Evolutionary conservation across 2,329 filamentous ascomycete genomes (phyloP), one percentile per base, ranked within the genome.

Genomic region (Didymella keratinophila): DNA sequence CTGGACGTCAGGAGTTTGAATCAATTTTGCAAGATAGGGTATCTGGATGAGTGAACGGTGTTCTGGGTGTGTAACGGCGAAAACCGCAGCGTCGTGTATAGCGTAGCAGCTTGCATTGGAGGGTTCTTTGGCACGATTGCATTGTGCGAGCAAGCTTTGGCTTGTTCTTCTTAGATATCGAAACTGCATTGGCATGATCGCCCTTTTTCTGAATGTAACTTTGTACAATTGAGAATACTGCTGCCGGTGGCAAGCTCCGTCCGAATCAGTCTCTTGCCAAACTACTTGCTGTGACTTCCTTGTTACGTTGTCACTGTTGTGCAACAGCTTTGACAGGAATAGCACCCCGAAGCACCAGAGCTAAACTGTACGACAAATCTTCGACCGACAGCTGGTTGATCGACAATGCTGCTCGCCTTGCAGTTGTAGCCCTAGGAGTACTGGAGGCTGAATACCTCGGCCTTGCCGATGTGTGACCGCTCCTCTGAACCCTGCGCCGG

Each of bases 1-100:
- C 71, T 79, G 42, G 81, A 83, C 62, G 75, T 76, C 45, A 72
- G 74, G 51, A 78, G 78, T 53, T 63, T 83, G 63, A 77, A 77
- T 49, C 71, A 81, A 64, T 69, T 76, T 67, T 75, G 76, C 62
- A 69, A 71, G 54, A 71, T 73, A 73, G 74, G 76, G 52, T 74
- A 75, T 64, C 56, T 76, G 56, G 73, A 73, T 37, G 72, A 74
- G 56, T 69, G 44, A 66, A 50, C 9, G 45, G 51, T 39, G 46
- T 52, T 44, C 49, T 27, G 50, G 39, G 32, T 46, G 34, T 46
- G 51, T 20, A 55, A 44, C 23, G 54, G 54, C 46, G 45, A 51
- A 58, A 51, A 28, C 18, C 39, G 52, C 53, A 42, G 48, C 48
- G 52, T 52, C 52, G 50, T 61, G 59, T 58, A 60, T 53, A 49